Percentiles rank a stretch among this genome's conserved stretches.
Conservation (phyloP, 2,329 filamentous ascomycete genomes). For the Fusarium sp. region DNA sequence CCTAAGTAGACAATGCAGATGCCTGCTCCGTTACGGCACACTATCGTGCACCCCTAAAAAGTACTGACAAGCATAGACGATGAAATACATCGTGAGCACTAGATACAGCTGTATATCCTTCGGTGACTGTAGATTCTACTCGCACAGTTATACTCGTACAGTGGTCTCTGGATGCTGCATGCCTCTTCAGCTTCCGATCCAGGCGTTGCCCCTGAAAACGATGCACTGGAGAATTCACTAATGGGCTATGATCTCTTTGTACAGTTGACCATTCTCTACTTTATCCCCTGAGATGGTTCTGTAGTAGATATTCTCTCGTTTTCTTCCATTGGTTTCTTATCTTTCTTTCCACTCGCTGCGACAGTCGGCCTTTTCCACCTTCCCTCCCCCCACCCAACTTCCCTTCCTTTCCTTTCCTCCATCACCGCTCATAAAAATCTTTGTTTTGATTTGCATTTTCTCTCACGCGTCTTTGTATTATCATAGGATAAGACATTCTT, state of each 20-base stretch:
- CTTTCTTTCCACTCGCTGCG: background rate
- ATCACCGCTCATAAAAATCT: background rate
- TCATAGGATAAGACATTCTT: background rate
- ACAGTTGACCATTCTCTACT: background rate
- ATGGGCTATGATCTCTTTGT: background rate
- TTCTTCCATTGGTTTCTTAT: background rate
- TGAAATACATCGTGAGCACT: no score
- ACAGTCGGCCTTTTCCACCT: conserved; percentile 5
- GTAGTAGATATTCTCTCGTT: background rate
- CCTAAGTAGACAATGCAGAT: background rate
- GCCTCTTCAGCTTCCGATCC: background rate
- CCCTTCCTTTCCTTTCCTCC: conserved; percentile 4
- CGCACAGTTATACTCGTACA: background rate
- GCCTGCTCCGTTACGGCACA: background rate
- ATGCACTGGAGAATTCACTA: conserved; percentile 1
- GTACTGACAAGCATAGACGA: background rate
- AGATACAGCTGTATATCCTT: background rate
- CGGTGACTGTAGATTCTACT: background rate
- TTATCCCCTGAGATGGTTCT: background rate
- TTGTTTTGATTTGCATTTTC: background rate
- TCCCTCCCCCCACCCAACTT: background rate
- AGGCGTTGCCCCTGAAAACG: background rate
- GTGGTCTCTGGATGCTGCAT: background rate
- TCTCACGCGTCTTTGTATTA: background rate
- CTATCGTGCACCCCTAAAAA: background rate